These are phyloP conservation scores for Coprinopsis marcescibilis DNA, from an alignment of 768 basidiomycete genomes.

Conservation along the genomic window DNA sequence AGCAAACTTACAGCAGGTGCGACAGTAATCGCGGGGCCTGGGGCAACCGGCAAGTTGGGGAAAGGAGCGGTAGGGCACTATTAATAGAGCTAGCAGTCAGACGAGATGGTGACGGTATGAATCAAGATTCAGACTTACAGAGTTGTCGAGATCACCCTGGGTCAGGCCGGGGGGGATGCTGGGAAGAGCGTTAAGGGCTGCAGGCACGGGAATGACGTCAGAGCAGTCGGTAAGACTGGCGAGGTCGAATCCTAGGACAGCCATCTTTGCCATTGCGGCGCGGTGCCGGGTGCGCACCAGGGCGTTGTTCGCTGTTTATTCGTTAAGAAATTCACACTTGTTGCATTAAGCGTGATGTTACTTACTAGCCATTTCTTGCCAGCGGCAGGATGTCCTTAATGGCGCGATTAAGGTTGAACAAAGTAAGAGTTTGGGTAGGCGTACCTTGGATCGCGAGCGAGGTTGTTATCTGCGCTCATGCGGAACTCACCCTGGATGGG, in stretches of 20 bases:
- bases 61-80: slow-evolving; percentile 2
- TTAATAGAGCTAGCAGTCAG: no score
- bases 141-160: slow-evolving; percentile 2
- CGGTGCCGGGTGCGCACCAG: slow-evolving; percentile 30
- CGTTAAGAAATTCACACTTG: not conserved
- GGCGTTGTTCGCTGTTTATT: slow-evolving; percentile 27
- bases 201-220: slow-evolving; percentile 36
- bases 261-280: slow-evolving; percentile 39
- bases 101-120: not conserved
- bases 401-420: slow-evolving; percentile 17
- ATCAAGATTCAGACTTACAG: not conserved
- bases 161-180: slow-evolving; percentile 4
- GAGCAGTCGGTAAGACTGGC: slow-evolving; percentile 36
- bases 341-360: not conserved
- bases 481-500: slow-evolving; percentile 37
- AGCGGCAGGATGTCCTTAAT: slow-evolving; percentile 43
- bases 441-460: slow-evolving; percentile 1
- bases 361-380: slow-evolving; percentile 39
- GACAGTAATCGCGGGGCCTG: slow-evolving; percentile 3
- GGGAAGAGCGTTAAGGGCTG: not conserved
- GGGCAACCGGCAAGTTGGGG: not conserved
- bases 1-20: slow-evolving; percentile 1
- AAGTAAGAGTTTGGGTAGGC: not conserved
- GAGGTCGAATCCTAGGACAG: slow-evolving; percentile 34
- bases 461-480: slow-evolving; percentile 35